phyloP scores from a whole-genome alignment of 164 flowering plant genomes.

The Magnolia kwangsiensis region DNA sequence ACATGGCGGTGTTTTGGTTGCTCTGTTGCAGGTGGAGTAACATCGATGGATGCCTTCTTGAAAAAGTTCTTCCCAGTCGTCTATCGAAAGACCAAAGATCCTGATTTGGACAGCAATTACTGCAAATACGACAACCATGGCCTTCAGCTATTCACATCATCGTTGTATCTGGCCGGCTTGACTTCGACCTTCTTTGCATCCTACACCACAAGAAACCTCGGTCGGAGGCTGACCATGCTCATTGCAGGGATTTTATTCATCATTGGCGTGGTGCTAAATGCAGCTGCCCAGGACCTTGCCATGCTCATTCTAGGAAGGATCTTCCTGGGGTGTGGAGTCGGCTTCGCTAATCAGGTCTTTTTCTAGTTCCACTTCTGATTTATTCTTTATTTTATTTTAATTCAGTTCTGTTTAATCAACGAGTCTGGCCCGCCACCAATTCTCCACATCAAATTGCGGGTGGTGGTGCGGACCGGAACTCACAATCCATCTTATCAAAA shows the following conservation, averaged over 20 bases:
- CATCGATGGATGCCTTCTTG: slow-evolving; percentile 73
- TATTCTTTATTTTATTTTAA: not conserved
- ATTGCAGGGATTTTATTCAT: slow-evolving; percentile 80
- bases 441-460: not conserved
- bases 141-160: slow-evolving; percentile 84
- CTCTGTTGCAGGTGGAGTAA: slow-evolving; percentile 73
- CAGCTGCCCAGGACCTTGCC: slow-evolving; percentile 67
- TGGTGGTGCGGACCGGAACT: not conserved
- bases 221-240: slow-evolving; percentile 71
- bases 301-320: slow-evolving; percentile 94
- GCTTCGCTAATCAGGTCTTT: slow-evolving; percentile 88
- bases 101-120: slow-evolving; percentile 57
- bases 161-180: slow-evolving; percentile 79
- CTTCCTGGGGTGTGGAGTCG: slow-evolving; percentile 92
- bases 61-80: slow-evolving; percentile 82
- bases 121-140: slow-evolving; percentile 94
- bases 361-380: not conserved
- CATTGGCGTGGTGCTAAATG: slow-evolving; percentile 57
- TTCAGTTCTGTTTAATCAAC: not conserved
- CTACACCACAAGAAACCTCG: slow-evolving; percentile 71
- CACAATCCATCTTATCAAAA: no score
- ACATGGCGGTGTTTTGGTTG: no score
- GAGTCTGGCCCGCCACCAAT: no score
- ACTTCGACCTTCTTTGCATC: slow-evolving; percentile 85
- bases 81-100: slow-evolving; percentile 25